A percentile compares a stretch with the other conserved stretches of the same genome.
Evolutionary conservation across 2,329 filamentous ascomycete genomes (phyloP).

Genomic region (Gaeumannomyces sp.): DNA sequence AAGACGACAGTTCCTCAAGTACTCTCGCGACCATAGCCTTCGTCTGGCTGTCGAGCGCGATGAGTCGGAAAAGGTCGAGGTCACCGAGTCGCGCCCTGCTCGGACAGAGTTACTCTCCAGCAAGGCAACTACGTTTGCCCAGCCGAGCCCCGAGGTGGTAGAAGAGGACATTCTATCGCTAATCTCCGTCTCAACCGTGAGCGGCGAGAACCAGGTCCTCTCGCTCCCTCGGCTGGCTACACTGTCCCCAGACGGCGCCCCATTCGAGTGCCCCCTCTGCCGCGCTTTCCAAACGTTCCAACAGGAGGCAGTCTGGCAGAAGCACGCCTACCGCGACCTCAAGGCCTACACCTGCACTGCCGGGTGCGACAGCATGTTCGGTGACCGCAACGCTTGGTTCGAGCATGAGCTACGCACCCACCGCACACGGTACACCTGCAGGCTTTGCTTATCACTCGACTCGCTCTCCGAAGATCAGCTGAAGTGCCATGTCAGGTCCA

Average conservation of each 20-base stretch:
- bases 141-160: neutral
- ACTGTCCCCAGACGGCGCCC: constrained; percentile 4
- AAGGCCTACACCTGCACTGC: constrained; percentile 7
- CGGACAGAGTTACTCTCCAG: neutral
- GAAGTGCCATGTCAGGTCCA: neutral
- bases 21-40: neutral
- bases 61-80: neutral
- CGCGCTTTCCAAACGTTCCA: neutral
- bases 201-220: neutral
- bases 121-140: constrained; percentile 4
- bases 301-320: neutral
- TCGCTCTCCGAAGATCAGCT: neutral
- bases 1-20: constrained; percentile 1
- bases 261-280: constrained; percentile 6
- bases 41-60: neutral
- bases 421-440: neutral
- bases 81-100: neutral
- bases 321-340: constrained; percentile 1
- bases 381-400: constrained; percentile 5
- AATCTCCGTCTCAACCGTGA: neutral
- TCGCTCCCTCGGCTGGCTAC: neutral
- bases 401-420: constrained; percentile 1
- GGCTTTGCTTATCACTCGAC: neutral
- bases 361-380: neutral
- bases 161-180: neutral